Percentiles rank a stretch among this genome's conserved stretches.
phyloP scores from a whole-genome alignment of 2,329 filamentous ascomycete genomes.

The Colletotrichum sp. region DNA sequence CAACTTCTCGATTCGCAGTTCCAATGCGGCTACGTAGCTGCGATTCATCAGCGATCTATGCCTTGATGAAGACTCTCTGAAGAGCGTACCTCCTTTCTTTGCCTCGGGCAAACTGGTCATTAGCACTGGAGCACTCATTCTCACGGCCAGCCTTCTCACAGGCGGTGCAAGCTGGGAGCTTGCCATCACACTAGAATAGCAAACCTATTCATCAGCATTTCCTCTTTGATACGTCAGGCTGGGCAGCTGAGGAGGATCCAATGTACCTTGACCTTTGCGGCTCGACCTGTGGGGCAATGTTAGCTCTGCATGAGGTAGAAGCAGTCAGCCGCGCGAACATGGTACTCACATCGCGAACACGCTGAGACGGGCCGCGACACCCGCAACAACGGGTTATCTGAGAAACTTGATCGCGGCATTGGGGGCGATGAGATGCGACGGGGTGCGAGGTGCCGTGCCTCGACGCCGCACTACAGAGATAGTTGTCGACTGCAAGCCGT shows the following conservation, averaged over 20 bases:
- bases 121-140: conserved; percentile 89
- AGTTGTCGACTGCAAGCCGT: background rate
- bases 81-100: conserved; percentile 81
- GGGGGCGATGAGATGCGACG: background rate
- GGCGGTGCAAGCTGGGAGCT: conserved; percentile 91
- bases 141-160: conserved; percentile 91
- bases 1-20: conserved; percentile 86
- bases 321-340: conserved; percentile 18
- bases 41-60: conserved; percentile 12
- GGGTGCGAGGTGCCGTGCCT: conserved; percentile 5
- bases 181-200: conserved; percentile 79
- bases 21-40: conserved; percentile 93
- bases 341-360: conserved; percentile 71
- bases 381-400: conserved; percentile 65
- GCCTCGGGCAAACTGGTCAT: conserved; percentile 93
- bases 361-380: conserved; percentile 83
- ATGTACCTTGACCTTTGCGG: conserved; percentile 86
- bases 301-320: conserved; percentile 18
- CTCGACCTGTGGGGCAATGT: conserved; percentile 59
- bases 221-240: background rate
- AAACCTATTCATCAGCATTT: conserved; percentile 3
- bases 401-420: conserved; percentile 55
- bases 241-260: background rate
- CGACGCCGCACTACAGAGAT: background rate
- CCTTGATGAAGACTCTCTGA: background rate